Evolutionary conservation across 495 filamentous ascomycete genomes (phyloP).

Genomic region (Margaritispora aquatica): DNA sequence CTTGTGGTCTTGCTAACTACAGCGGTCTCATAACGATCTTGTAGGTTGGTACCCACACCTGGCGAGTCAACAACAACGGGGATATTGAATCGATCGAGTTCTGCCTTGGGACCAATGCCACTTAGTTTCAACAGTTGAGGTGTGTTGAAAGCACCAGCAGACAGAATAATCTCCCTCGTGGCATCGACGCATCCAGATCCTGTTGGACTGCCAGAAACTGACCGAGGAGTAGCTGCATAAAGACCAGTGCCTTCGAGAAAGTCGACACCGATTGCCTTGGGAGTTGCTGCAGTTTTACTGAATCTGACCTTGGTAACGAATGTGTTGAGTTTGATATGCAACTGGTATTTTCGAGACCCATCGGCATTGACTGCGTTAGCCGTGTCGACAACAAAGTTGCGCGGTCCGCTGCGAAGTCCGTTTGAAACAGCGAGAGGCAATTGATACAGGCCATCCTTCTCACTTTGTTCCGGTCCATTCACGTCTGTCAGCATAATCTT

Average conservation of each 20-base stretch:
- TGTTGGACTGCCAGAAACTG: not conserved
- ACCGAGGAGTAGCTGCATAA: constrained; percentile 51
- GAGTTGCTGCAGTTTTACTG: constrained; percentile 32
- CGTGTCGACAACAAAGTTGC: constrained; percentile 48
- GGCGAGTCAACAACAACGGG: constrained; percentile 46
- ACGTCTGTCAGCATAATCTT: not conserved
- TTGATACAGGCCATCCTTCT: constrained; percentile 35
- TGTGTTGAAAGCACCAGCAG: constrained; percentile 55
- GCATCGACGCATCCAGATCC: constrained; percentile 23
- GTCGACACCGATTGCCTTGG: constrained; percentile 54
- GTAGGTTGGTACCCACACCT: constrained; percentile 59
- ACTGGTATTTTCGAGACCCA: constrained; percentile 47
- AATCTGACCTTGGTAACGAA: constrained; percentile 57
- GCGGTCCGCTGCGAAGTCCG: constrained; percentile 40
- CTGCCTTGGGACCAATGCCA: constrained; percentile 48
- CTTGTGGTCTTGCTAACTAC: constrained; percentile 36
- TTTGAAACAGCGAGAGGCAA: constrained; percentile 44
- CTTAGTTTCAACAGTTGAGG: constrained; percentile 59
- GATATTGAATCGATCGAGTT: constrained; percentile 45
- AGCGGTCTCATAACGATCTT: constrained; percentile 54
- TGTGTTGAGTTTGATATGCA: constrained; percentile 51
- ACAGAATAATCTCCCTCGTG: constrained; percentile 55
- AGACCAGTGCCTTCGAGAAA: constrained; percentile 54
- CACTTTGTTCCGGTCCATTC: not conserved
- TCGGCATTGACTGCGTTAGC: constrained; percentile 42